phyloP scores from a whole-genome alignment of 495 filamentous ascomycete genomes.

The Penicillium malachiteum region DNA sequence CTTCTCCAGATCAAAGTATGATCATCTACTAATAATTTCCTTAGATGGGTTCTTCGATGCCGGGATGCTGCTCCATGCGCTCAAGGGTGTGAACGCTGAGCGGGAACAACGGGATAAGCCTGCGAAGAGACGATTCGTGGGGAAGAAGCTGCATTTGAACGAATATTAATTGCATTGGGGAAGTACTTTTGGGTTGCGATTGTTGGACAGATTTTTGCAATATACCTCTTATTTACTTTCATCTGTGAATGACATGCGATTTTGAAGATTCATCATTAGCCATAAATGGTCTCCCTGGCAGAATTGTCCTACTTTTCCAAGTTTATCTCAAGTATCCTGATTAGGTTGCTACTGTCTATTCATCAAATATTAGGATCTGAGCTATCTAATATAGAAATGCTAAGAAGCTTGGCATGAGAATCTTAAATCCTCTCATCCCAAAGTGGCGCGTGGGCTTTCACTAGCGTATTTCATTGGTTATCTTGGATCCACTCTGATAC shows the following conservation, averaged over 20 bases:
- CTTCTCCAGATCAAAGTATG: neutral
- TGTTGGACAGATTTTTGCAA: neutral
- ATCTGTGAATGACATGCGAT: too few species aligned
- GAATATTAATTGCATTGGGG: constrained; percentile 56
- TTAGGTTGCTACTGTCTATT: too few species aligned
- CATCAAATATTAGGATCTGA: too few species aligned
- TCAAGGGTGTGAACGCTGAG: constrained; percentile 62
- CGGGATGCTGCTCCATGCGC: constrained; percentile 84
- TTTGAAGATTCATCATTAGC: too few species aligned
- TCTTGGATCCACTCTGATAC: neutral
- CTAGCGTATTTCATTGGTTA: neutral
- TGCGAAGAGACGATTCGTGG: constrained; percentile 62
- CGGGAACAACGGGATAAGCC: constrained; percentile 47
- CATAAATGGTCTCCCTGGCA: too few species aligned
- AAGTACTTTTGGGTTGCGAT: neutral
- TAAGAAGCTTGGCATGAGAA: too few species aligned
- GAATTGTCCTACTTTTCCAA: too few species aligned
- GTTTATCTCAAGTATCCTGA: too few species aligned
- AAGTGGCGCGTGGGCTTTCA: too few species aligned
- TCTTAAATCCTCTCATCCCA: too few species aligned
- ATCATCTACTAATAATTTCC: constrained; percentile 23
- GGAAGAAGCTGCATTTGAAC: constrained; percentile 73
- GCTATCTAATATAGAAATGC: too few species aligned
- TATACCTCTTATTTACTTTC: neutral
- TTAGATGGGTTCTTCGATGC: constrained; percentile 95